phyloP scores from a whole-genome alignment of 2,329 filamentous ascomycete genomes.

The Alternaria viburni region DNA sequence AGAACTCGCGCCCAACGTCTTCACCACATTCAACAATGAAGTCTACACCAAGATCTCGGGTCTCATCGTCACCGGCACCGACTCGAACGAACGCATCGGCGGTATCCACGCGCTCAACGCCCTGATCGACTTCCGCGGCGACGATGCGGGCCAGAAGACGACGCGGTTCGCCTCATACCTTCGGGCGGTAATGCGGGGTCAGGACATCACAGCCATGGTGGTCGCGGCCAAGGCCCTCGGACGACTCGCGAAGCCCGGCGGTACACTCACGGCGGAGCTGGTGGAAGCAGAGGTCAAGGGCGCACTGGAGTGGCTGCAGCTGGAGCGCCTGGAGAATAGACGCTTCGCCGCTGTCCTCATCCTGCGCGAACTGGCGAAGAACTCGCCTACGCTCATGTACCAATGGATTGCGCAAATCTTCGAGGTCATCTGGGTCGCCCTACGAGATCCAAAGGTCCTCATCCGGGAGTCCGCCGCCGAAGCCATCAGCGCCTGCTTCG shows the following conservation, averaged over 20 bases:
- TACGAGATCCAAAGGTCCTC: constrained; percentile 86
- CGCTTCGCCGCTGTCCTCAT: constrained; percentile 92
- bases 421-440: constrained; percentile 93
- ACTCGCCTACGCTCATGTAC: constrained; percentile 94
- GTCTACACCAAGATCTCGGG: constrained; percentile 70
- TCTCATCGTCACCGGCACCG: constrained; percentile 83
- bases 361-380: constrained; percentile 86
- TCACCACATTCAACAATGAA: constrained; percentile 71
- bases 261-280: constrained; percentile 90
- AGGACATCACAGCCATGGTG: constrained; percentile 89
- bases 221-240: constrained; percentile 88
- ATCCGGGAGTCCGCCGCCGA: constrained; percentile 93
- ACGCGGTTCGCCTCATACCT: constrained; percentile 93
- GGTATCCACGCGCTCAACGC: constrained; percentile 91
- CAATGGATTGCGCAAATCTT: constrained; percentile 94
- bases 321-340: constrained; percentile 89
- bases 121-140: constrained; percentile 94
- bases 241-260: constrained; percentile 88
- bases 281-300: constrained; percentile 98
- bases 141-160: constrained; percentile 91
- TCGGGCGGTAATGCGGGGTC: constrained; percentile 84
- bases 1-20: constrained; percentile 84
- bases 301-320: constrained; percentile 94
- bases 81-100: constrained; percentile 86
- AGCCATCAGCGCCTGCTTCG: constrained; percentile 92